phyloP scores from a whole-genome alignment of 768 basidiomycete species.

The Gymnopilus dilepis region DNA sequence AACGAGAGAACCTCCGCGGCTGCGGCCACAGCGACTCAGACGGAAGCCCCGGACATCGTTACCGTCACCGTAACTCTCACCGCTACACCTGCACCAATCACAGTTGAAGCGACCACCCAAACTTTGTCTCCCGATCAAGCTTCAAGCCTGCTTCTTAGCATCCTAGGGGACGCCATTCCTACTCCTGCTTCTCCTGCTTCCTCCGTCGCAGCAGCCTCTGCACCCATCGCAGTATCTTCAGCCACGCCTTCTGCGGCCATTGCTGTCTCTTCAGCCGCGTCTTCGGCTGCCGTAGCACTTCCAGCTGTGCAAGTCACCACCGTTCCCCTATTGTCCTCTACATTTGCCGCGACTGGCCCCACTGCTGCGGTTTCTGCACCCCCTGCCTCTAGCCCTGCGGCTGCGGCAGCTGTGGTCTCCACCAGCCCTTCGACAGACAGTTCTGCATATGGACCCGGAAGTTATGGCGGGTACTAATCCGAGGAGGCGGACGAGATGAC shows the following conservation, averaged over 20 bases:
- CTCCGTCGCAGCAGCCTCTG: neutral
- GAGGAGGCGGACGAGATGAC: neutral
- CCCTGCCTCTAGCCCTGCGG: neutral
- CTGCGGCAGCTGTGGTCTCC: constrained; percentile 7
- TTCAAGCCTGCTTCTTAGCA: constrained; percentile 41
- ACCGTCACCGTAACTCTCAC: constrained; percentile 40
- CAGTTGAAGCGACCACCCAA: constrained; percentile 42
- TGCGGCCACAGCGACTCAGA: constrained; percentile 7
- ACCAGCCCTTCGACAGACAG: neutral
- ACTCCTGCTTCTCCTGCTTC: constrained; percentile 8
- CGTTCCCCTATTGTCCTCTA: constrained; percentile 1
- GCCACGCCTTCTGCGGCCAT: neutral
- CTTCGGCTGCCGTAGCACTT: neutral
- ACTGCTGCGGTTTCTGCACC: neutral
- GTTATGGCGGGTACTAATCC: constrained; percentile 16
- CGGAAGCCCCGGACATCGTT: constrained; percentile 20
- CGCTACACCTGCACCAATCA: constrained; percentile 23
- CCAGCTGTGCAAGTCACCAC: neutral
- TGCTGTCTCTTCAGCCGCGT: neutral
- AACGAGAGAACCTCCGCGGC: constrained; percentile 15
- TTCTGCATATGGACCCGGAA: constrained; percentile 17
- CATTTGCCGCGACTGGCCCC: neutral
- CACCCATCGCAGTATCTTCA: neutral
- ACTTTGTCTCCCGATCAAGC: constrained; percentile 39
- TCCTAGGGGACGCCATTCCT: constrained; percentile 31